Conservation (phyloP, 257 asterid species). For the Osmanthus fragrans region DNA sequence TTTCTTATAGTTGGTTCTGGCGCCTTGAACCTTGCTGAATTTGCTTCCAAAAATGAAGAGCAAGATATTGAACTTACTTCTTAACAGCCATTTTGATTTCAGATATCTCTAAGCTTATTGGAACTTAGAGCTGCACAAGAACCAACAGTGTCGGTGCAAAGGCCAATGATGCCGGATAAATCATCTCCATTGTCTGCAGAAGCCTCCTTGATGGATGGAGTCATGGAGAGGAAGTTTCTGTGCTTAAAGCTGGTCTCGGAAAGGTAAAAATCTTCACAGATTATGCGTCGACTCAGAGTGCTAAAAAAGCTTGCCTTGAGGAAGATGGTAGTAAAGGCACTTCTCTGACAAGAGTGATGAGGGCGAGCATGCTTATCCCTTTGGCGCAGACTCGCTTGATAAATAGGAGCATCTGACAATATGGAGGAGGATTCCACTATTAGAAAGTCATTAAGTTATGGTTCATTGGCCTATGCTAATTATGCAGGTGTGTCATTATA, state of each 20-base stretch:
- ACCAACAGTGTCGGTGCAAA: slow-evolving; percentile 46
- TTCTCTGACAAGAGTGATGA: slow-evolving; percentile 80
- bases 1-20: slow-evolving; percentile 60
- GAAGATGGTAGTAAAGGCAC: slow-evolving; percentile 76
- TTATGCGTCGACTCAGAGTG: slow-evolving; percentile 71
- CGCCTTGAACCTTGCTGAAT: slow-evolving; percentile 74
- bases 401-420: slow-evolving; percentile 74
- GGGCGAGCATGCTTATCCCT: slow-evolving; percentile 72
- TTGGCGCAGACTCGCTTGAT: slow-evolving; percentile 70
- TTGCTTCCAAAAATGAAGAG: slow-evolving; percentile 60
- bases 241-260: slow-evolving; percentile 83
- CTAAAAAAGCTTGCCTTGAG: slow-evolving; percentile 79
- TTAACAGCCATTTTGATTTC: slow-evolving; percentile 26
- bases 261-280: slow-evolving; percentile 83
- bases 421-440: slow-evolving; percentile 50
- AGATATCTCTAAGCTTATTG: slow-evolving; percentile 66
- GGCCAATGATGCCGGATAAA: slow-evolving; percentile 38
- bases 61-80: slow-evolving; percentile 42
- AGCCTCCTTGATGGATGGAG: slow-evolving; percentile 51
- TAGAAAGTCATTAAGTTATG: slow-evolving; percentile 87
- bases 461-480: slow-evolving; percentile 81
- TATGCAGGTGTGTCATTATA: slow-evolving; percentile 64
- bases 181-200: slow-evolving; percentile 50
- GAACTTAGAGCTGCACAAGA: slow-evolving; percentile 62
- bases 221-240: slow-evolving; percentile 90